Percentiles rank a stretch among this genome's conserved stretches.
Conservation (phyloP, 306 rosid species). For the Glycine tomentella region DNA sequence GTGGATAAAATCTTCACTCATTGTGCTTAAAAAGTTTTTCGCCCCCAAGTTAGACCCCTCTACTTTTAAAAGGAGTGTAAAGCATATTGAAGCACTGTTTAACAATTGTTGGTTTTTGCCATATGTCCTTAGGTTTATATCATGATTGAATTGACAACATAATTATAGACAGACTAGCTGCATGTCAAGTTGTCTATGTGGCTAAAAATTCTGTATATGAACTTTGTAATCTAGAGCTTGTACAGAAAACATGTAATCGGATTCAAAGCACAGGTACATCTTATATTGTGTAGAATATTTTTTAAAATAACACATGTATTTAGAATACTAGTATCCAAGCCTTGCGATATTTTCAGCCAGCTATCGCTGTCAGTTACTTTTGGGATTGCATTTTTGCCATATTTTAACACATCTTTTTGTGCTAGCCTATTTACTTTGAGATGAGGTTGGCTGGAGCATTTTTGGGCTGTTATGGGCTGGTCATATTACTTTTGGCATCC, state of each 20-base stretch:
- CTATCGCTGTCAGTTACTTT: background rate
- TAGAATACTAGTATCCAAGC: background rate
- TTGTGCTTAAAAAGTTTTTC: too few species aligned
- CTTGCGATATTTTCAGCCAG: conserved; percentile 6
- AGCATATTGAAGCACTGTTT: conserved; percentile 14
- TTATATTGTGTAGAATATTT: too few species aligned
- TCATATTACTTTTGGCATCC: background rate
- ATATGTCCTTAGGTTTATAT: conserved; percentile 4
- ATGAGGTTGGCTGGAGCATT: background rate
- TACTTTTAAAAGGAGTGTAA: conserved; percentile 33
- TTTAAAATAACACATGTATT: too few species aligned
- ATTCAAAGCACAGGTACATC: background rate
- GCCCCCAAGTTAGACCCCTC: too few species aligned
- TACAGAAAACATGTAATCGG: conserved; percentile 37
- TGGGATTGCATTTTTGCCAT: background rate
- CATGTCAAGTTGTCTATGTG: background rate
- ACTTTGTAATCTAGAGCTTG: conserved; percentile 57
- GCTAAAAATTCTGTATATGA: background rate
- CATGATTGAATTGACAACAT: conserved; percentile 18
- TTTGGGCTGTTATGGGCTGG: background rate
- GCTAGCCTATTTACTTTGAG: background rate
- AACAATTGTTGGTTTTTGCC: background rate
- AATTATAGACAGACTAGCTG: conserved; percentile 1
- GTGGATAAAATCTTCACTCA: too few species aligned
- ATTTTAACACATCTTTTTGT: background rate